These are phyloP conservation scores for Apodospora peruviana DNA, from an alignment of 495 filamentous ascomycete genomes.

Conservation along the genomic window DNA sequence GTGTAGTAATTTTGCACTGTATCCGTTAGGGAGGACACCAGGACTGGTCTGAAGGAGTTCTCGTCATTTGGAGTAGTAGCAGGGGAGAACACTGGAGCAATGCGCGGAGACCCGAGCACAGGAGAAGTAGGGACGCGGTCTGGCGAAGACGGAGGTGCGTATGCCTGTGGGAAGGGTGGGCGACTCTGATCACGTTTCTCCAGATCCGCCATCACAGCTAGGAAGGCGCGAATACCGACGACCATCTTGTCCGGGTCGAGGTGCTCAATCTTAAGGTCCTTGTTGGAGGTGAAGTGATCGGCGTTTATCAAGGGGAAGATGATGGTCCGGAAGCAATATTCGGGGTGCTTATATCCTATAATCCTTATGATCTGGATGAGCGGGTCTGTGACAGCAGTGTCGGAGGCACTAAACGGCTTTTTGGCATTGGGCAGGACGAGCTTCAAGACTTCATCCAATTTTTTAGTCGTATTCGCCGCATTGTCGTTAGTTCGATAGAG, in stretches of 20 bases:
- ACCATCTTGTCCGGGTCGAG: constrained; percentile 95
- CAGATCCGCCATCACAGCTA: constrained; percentile 89
- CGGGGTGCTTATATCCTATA: constrained; percentile 89
- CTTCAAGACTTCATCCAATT: constrained; percentile 80
- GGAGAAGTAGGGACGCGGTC: constrained; percentile 50
- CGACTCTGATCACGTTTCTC: constrained; percentile 74
- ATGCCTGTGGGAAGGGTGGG: constrained; percentile 73
- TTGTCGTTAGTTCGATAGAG: constrained; percentile 74
- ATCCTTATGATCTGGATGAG: constrained; percentile 90
- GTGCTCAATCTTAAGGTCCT: constrained; percentile 82
- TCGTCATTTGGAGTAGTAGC: constrained; percentile 39
- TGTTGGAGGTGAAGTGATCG: constrained; percentile 72
- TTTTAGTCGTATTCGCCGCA: constrained; percentile 60
- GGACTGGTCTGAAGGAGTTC: constrained; percentile 67
- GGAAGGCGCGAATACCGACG: constrained; percentile 87
- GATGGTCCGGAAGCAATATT: constrained; percentile 84
- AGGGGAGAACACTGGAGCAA: constrained; percentile 22
- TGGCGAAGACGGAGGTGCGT: constrained; percentile 31
- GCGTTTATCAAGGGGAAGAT: constrained; percentile 94
- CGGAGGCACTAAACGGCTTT: constrained; percentile 70
- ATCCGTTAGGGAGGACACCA: constrained; percentile 64
- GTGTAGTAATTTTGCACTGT: constrained; percentile 76
- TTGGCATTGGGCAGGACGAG: constrained; percentile 74
- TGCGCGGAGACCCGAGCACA: constrained; percentile 39
- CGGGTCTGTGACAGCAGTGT: constrained; percentile 77